A percentile compares a stretch with the other conserved stretches of the same genome.
Conservation (phyloP, 768 basidiomycete species). For the Trametes cingulata region DNA sequence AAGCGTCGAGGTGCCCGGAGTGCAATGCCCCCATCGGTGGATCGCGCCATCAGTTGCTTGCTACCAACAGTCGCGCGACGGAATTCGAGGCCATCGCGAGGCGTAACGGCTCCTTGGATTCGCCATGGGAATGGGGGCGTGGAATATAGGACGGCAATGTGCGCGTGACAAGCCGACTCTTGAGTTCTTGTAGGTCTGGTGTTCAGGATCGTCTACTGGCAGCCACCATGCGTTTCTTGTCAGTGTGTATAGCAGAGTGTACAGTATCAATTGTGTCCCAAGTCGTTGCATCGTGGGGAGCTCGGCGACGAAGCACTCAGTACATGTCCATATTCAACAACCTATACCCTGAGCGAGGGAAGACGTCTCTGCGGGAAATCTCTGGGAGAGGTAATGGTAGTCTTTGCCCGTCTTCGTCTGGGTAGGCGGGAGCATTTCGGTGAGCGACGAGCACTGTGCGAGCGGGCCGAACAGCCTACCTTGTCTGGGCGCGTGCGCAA, state of each 20-base stretch:
- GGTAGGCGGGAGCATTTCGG: too few species aligned
- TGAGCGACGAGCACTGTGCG: not conserved
- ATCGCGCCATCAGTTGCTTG: slow-evolving; percentile 38
- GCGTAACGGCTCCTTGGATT: slow-evolving; percentile 28
- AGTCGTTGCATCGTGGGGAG: too few species aligned
- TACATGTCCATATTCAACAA: not conserved
- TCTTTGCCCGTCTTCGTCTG: not conserved
- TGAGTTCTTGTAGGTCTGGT: too few species aligned
- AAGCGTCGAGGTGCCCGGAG: slow-evolving; percentile 53
- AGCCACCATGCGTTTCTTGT: too few species aligned
- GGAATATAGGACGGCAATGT: slow-evolving; percentile 9
- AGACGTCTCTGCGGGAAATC: not conserved
- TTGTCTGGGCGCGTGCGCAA: slow-evolving; percentile 39
- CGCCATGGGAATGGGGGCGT: slow-evolving; percentile 35
- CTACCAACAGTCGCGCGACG: slow-evolving; percentile 43
- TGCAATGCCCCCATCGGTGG: slow-evolving; percentile 59
- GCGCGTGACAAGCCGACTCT: too few species aligned
- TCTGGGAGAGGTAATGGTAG: not conserved
- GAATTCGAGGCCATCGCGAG: slow-evolving; percentile 51
- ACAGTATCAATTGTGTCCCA: too few species aligned
- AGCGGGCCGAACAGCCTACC: slow-evolving; percentile 26
- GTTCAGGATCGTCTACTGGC: too few species aligned
- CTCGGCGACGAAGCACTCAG: not conserved
- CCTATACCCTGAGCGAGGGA: not conserved
- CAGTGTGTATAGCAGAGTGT: too few species aligned